phyloP scores from a whole-genome alignment of 1,284 basidiomycete genomes.

The Marasmius sp. region DNA sequence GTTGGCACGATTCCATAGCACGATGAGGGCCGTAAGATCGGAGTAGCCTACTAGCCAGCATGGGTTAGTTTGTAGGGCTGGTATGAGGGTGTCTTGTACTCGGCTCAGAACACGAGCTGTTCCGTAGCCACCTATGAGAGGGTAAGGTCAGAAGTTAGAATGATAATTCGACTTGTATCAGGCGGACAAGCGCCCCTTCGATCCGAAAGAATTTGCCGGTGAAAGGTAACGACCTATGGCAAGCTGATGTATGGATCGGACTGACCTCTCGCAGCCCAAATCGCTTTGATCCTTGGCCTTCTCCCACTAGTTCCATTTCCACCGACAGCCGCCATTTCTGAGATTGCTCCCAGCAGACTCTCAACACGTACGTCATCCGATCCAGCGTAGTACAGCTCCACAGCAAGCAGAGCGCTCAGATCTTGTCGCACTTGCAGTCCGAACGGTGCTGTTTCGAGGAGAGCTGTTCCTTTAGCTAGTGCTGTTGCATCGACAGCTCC shows the following conservation, averaged over 20 bases:
- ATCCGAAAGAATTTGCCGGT: neutral
- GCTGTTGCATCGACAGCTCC: neutral
- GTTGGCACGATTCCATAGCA: neutral
- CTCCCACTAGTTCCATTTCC: neutral
- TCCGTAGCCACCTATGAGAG: neutral
- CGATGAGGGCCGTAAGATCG: neutral
- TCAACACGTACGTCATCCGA: neutral
- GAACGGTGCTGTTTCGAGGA: neutral
- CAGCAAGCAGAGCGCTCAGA: neutral
- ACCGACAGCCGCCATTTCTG: neutral
- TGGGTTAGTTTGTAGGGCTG: neutral
- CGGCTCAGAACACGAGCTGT: neutral
- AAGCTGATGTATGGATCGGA: neutral
- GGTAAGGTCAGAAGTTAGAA: neutral
- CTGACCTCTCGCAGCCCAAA: neutral
- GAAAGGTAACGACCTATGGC: neutral
- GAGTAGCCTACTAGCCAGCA: neutral
- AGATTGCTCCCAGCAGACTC: neutral
- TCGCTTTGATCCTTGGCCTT: neutral
- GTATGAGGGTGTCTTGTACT: neutral
- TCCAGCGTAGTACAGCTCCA: neutral
- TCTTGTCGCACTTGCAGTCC: neutral
- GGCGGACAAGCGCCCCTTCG: no score
- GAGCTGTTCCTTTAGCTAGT: neutral
- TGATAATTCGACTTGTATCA: no score